These are phyloP conservation scores for Epichloe bromicola DNA, from an alignment of 2,329 filamentous ascomycete genomes.

Conservation along the genomic window DNA sequence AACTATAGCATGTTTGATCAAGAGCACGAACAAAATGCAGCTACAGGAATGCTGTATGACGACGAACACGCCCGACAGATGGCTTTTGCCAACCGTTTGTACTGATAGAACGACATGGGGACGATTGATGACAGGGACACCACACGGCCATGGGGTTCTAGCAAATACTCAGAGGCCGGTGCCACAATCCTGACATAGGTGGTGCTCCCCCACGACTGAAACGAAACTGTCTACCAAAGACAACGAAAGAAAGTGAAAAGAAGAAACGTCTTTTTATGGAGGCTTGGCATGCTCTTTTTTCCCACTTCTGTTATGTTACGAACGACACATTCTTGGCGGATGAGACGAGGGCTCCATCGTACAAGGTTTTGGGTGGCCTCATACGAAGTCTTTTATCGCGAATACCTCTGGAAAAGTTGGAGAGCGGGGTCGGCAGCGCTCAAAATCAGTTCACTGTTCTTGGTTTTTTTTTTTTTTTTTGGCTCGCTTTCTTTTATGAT, in stretches of 20 bases:
- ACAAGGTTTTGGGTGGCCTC: neutral
- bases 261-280: neutral
- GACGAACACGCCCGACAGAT: conserved; percentile 29
- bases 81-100: conserved; percentile 30
- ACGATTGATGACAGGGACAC: conserved; percentile 7
- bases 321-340: neutral
- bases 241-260: neutral
- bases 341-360: neutral
- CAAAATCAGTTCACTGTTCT: conserved; percentile 6
- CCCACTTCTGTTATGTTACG: neutral
- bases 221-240: neutral
- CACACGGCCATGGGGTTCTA: neutral
- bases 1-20: conserved; percentile 34
- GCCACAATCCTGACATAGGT: neutral
- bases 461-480: conserved; percentile 9
- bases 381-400: neutral
- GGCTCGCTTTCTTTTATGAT: conserved; percentile 4
- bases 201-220: neutral
- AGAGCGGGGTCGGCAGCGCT: conserved; percentile 5
- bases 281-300: neutral
- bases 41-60: conserved; percentile 28
- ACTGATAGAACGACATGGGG: conserved; percentile 16
- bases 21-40: conserved; percentile 21
- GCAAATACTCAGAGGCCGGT: neutral
- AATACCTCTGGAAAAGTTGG: neutral